These are phyloP conservation scores for Ogataea saltuana DNA, from an alignment of 805 yeast genomes.

Conservation along the genomic window DNA sequence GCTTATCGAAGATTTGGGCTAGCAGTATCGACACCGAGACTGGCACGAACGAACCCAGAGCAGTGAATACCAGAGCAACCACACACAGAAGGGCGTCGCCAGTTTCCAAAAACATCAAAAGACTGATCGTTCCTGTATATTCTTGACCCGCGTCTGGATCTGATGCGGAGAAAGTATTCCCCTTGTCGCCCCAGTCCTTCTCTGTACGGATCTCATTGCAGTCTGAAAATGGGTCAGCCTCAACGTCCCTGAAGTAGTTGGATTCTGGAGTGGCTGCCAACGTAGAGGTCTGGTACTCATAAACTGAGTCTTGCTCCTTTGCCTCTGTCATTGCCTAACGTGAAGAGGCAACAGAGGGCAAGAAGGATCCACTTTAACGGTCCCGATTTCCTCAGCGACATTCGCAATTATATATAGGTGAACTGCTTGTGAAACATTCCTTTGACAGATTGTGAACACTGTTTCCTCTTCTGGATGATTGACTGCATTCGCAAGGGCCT, in stretches of 20 bases:
- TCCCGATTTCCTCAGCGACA: background rate
- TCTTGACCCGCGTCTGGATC: background rate
- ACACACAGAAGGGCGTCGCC: conserved; percentile 28
- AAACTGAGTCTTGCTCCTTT: conserved; percentile 2
- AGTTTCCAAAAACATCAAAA: conserved; percentile 30
- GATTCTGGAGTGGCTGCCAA: conserved; percentile 4
- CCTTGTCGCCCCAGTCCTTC: background rate
- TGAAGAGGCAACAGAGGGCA: background rate
- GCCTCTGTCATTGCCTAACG: background rate
- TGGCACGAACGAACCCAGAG: conserved; percentile 55
- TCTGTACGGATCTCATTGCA: background rate
- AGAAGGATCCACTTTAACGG: too few relatives aligned
- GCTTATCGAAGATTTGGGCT: conserved; percentile 58
- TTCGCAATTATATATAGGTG: background rate
- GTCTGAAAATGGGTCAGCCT: conserved; percentile 4
- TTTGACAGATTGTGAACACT: background rate
- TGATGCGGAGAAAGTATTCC: too few relatives aligned
- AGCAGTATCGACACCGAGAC: conserved; percentile 64
- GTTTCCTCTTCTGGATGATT: background rate
- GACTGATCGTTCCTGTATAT: background rate
- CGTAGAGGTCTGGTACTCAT: conserved; percentile 3
- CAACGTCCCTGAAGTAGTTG: conserved; percentile 3
- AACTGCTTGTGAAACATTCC: background rate
- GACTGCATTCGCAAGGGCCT: background rate
- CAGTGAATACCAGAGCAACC: conserved; percentile 34